Conservation (phyloP, 2,329 filamentous ascomycete species). For the Calonectria fujianensis region DNA sequence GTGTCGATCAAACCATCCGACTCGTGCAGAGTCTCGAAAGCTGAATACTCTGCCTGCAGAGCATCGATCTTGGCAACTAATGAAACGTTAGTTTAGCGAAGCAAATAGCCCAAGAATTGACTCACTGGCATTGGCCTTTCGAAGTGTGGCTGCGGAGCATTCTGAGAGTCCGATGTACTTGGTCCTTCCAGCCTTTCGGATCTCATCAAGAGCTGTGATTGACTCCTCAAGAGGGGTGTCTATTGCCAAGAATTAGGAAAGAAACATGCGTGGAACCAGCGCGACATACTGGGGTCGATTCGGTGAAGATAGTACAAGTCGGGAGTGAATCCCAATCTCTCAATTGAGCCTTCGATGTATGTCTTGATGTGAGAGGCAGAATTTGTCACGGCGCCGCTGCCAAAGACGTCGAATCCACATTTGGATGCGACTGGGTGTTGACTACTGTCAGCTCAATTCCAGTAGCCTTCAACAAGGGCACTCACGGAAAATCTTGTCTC, state of each 20-base stretch:
- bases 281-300: constrained; percentile 64
- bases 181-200: constrained; percentile 68
- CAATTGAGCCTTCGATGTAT: constrained; percentile 70
- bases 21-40: constrained; percentile 65
- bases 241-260: neutral
- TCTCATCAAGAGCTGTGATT: constrained; percentile 66
- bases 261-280: neutral
- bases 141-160: constrained; percentile 66
- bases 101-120: neutral
- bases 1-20: constrained; percentile 64
- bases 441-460: neutral
- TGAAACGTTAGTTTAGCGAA: neutral
- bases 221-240: constrained; percentile 68
- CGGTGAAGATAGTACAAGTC: constrained; percentile 67
- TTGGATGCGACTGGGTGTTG: constrained; percentile 67
- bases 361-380: constrained; percentile 66
- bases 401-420: constrained; percentile 65
- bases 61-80: constrained; percentile 68
- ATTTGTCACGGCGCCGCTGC: constrained; percentile 62
- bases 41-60: constrained; percentile 67
- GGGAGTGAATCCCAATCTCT: constrained; percentile 67
- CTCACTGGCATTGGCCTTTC: constrained; percentile 66
- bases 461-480: constrained; percentile 28
- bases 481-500: constrained; percentile 69
- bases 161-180: constrained; percentile 70